Evolutionary conservation across 2,329 filamentous ascomycete species (phyloP), one percentile per base, ranked within the genome.

Genomic region (Cyphellophora attinorum): DNA sequence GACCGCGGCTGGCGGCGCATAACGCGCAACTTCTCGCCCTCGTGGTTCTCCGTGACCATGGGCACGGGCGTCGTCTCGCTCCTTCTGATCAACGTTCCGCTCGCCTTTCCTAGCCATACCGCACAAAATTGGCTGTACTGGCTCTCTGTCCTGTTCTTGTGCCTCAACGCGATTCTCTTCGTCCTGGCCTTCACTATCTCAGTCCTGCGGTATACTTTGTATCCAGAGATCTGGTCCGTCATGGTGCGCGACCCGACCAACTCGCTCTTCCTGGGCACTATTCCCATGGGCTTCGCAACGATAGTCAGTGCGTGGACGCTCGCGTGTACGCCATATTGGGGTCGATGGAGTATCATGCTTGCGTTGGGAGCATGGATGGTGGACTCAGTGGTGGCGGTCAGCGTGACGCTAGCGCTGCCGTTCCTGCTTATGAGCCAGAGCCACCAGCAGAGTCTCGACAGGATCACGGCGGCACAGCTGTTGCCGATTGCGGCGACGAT

Each of bases 171-270:
- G 11, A 19, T 63, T 4, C 58, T 83, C 5, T 83, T 83, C 47
- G 29, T 18, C 40, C 27, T 54, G 1, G 53, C 51, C 2, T 46
- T 68, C 13, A 38, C 58, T 5, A 64, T 79, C 29, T 76, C 72
- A 2, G 37, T 73, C 2, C 51, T 79, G 3, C 68, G 80, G 4
- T 85, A 84, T 47, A 59, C 60, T 0, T 48, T 82, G 2, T 84
- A 80, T 47, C 79, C 78, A 0, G 65, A 71, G 38, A 75, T 82
- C 18, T 84, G 77, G 69, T 50, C 39, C 0, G 72, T 69, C 11
- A 81, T 85, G 78, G 68, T 84, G 21, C 58, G 62, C 2, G 75
- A 85, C 50, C 77, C 76, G 1, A 69, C 68, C 1, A 76, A 85
- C 49, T 77, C 73, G 2, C 62, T 85, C 34, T 85, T 84, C 45